Conservation (phyloP, 768 basidiomycete genomes). For the Naganishia kalamii region DNA sequence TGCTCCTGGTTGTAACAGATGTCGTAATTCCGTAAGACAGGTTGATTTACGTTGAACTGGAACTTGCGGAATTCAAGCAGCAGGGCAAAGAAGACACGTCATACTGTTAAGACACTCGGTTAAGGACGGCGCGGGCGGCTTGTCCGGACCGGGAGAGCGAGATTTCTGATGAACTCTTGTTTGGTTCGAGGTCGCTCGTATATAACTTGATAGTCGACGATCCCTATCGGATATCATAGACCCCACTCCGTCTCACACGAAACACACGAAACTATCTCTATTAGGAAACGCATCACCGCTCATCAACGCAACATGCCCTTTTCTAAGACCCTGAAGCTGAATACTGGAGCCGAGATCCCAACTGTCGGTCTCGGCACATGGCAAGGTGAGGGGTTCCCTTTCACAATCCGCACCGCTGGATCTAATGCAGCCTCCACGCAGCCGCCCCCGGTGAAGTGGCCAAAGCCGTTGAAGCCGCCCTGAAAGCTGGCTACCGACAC, state of each 20-base stretch:
- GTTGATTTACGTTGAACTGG: background rate
- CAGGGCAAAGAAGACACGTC: background rate
- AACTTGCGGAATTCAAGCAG: too few species aligned
- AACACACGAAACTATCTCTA: background rate
- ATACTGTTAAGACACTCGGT: background rate
- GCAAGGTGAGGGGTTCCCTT: constrained; percentile 52
- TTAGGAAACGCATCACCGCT: background rate
- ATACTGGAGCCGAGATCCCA: constrained; percentile 60
- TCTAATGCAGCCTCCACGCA: background rate
- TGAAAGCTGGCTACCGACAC: constrained; percentile 65
- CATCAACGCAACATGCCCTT: constrained; percentile 1
- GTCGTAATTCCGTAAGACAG: background rate
- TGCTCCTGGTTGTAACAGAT: too few species aligned
- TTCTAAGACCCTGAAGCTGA: constrained; percentile 53
- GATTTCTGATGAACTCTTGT: background rate
- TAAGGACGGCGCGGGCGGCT: background rate
- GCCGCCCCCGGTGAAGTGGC: constrained; percentile 59
- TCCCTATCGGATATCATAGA: too few species aligned
- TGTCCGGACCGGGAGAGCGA: background rate
- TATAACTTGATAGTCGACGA: too few species aligned
- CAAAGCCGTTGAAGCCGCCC: constrained; percentile 65
- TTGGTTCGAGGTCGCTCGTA: too few species aligned
- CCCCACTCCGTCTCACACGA: background rate
- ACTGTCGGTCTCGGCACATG: constrained; percentile 58
- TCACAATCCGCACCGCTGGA: background rate